Conservation (phyloP, 257 asterid genomes). For the Schizonepeta tenuifolia region DNA sequence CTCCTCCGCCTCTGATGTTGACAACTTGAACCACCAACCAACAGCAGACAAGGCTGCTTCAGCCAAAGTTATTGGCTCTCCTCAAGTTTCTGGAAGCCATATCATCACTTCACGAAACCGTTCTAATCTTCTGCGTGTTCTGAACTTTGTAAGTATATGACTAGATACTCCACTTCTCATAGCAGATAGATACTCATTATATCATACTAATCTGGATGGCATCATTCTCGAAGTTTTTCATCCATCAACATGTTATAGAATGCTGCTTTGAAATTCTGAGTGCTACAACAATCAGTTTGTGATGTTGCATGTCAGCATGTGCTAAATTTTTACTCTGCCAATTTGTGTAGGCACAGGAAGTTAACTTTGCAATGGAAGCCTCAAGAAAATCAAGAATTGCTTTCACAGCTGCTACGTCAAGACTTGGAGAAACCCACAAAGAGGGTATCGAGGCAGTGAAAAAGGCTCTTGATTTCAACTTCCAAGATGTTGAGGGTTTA, state of each 20-base stretch:
- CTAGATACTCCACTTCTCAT: slow-evolving; percentile 11
- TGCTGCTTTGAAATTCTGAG: slow-evolving; percentile 11
- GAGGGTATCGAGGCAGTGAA: slow-evolving; percentile 68
- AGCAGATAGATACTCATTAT: background rate
- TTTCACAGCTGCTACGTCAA: slow-evolving; percentile 69
- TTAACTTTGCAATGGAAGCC: slow-evolving; percentile 89
- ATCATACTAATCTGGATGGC: background rate
- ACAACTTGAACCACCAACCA: slow-evolving; percentile 85
- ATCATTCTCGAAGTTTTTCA: background rate
- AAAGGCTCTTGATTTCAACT: slow-evolving; percentile 89
- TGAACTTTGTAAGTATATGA: slow-evolving; percentile 48
- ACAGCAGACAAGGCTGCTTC: slow-evolving; percentile 63
- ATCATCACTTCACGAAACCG: slow-evolving; percentile 49
- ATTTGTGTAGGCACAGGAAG: slow-evolving; percentile 78
- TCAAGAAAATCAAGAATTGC: slow-evolving; percentile 82
- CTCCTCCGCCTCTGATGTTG: slow-evolving; percentile 97
- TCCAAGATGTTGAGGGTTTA: slow-evolving; percentile 84
- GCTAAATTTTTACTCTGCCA: slow-evolving; percentile 15
- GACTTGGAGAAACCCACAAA: slow-evolving; percentile 56
- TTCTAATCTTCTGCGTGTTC: slow-evolving; percentile 46
- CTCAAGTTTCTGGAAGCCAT: slow-evolving; percentile 63
- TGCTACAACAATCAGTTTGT: background rate
- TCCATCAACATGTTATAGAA: slow-evolving; percentile 9
- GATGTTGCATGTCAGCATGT: slow-evolving; percentile 7
- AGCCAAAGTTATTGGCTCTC: slow-evolving; percentile 67